Conservation (phyloP, 2,329 filamentous ascomycete species). For the Diaporthe nobilis region DNA sequence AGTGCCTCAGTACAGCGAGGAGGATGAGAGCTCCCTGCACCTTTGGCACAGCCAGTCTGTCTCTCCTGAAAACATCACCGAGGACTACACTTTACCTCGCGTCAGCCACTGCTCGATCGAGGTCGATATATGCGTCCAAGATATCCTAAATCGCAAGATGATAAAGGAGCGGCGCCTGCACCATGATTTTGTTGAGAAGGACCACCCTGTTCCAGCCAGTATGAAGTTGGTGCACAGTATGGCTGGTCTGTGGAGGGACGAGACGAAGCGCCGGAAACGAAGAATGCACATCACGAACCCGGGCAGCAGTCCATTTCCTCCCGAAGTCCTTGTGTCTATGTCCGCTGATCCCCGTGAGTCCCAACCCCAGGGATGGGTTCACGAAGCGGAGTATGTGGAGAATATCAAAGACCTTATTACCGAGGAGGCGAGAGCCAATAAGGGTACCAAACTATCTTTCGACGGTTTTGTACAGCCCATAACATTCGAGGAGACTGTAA, state of each 20-base stretch:
- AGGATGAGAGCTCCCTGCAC: slow-evolving; percentile 71
- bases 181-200: slow-evolving; percentile 85
- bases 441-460: slow-evolving; percentile 66
- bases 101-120: slow-evolving; percentile 92
- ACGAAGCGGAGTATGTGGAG: slow-evolving; percentile 85
- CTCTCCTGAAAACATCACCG: slow-evolving; percentile 68
- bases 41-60: slow-evolving; percentile 87
- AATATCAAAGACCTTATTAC: slow-evolving; percentile 74
- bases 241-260: slow-evolving; percentile 93
- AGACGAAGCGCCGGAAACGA: slow-evolving; percentile 82
- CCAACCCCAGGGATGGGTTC: slow-evolving; percentile 87
- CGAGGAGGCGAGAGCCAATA: slow-evolving; percentile 70
- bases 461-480: slow-evolving; percentile 73
- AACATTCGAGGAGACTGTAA: slow-evolving; percentile 72
- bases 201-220: slow-evolving; percentile 73
- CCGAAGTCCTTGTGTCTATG: slow-evolving; percentile 88
- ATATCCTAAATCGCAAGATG: slow-evolving; percentile 87
- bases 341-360: slow-evolving; percentile 84
- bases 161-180: slow-evolving; percentile 84
- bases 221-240: slow-evolving; percentile 92
- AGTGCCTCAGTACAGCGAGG: slow-evolving; percentile 77
- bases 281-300: slow-evolving; percentile 75
- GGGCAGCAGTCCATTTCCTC: slow-evolving; percentile 82
- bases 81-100: slow-evolving; percentile 76
- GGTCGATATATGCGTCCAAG: slow-evolving; percentile 88